Evolutionary conservation across 1,284 basidiomycete genomes (phyloP).

Genomic region (Fomitopsis betulina): DNA sequence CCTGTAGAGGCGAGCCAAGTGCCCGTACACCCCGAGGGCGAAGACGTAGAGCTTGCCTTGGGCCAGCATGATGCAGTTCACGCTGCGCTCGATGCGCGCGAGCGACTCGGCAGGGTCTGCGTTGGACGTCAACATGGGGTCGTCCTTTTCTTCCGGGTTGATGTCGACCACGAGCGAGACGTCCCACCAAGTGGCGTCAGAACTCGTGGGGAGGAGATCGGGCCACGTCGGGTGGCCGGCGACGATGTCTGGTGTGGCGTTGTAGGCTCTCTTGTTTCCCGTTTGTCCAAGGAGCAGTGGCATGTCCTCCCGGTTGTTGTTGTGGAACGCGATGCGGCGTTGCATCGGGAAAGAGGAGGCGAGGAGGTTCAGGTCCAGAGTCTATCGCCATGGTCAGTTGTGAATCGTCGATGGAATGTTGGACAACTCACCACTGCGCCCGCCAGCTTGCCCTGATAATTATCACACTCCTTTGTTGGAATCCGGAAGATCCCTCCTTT

Average conservation of each 20-base stretch:
- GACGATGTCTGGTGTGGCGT: background rate
- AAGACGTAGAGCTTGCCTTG: slow-evolving; percentile 9
- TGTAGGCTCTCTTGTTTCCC: too few relatives aligned
- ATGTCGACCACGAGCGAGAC: background rate
- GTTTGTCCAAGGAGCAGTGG: too few relatives aligned
- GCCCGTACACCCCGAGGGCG: slow-evolving; percentile 13
- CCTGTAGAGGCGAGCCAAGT: slow-evolving; percentile 10
- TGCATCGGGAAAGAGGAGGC: too few relatives aligned
- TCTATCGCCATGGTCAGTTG: too few relatives aligned
- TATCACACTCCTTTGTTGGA: too few relatives aligned
- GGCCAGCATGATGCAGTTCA: slow-evolving; percentile 6
- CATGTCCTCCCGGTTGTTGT: too few relatives aligned
- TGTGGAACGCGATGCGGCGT: too few relatives aligned
- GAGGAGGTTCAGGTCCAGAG: too few relatives aligned
- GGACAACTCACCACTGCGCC: too few relatives aligned
- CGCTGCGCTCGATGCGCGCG: slow-evolving; percentile 5
- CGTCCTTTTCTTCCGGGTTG: background rate
- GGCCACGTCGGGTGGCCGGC: background rate
- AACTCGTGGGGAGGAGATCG: background rate
- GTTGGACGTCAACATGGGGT: background rate
- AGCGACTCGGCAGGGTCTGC: background rate
- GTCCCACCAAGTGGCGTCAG: background rate
- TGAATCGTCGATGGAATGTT: too few relatives aligned
- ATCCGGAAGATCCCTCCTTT: too few relatives aligned
- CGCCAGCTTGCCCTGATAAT: too few relatives aligned